Base-by-base conservation (phyloP, 2,329 filamentous ascomycete species). In the Colletotrichum agaves region DNA sequence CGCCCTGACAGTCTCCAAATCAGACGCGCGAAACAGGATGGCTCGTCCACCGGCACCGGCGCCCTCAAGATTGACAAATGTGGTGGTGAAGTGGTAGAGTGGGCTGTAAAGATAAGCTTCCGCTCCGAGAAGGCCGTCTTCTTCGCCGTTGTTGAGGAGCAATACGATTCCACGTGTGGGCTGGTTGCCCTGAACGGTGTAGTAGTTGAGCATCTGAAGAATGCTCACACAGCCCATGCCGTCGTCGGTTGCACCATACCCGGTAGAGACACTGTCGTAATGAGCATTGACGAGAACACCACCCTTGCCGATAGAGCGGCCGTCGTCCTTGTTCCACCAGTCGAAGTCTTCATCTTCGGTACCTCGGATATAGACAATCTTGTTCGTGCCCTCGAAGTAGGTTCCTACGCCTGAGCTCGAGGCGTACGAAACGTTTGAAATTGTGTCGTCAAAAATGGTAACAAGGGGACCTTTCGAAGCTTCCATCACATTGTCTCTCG, bases 271-370 rank as follows among this genome's bases (percentile, higher is more conserved):
- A 65, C 92, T 94, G 63, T 72, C 96, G 75, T 96, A 97, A 76
- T 98, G 96, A 17, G 95, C 94, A 77, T 98, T 98, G 72, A 98
- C 92, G 49, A 99, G 85, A 17, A 97, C 93, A 35, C 94, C 93
- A 17, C 92, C 91, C 69, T 88, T 88, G 8, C 86, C 85, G 69
- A 85, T 84, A 21, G 84, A 83, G 69, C 81, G 79, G 70, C 80
- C 78, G 46, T 77, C 78, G 41, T 79, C 78, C 39, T 74, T 78
- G 37, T 84, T 83, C 92, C 91, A 97, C 91, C 93, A 97, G 47
- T 88, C 84, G 8, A 90, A 89, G 33, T 86, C 82, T 27, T 90
- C 87, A 71, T 95, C 93, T 59, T 94, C 88, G 41, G 85, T 88
- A 35, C 96, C 96, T 50, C 93, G 90, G 66, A 99, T 92, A 74